phyloP scores from a whole-genome alignment of 2,329 filamentous ascomycete genomes.

The Xylariomycetidae sp. region DNA sequence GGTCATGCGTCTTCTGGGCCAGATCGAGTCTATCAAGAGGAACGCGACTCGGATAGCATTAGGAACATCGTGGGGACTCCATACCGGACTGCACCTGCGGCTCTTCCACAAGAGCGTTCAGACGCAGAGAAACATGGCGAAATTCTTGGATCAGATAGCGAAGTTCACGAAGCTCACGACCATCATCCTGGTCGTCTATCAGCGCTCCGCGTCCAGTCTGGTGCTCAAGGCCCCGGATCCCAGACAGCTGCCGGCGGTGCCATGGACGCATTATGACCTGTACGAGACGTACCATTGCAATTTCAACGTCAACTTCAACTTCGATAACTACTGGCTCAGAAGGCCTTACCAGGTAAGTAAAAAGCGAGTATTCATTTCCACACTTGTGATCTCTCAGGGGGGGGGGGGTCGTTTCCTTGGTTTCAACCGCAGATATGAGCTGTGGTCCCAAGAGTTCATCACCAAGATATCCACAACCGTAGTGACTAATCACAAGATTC shows the following conservation, averaged over 20 bases:
- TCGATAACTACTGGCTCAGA: conserved; percentile 37
- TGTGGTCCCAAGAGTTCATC: too few relatives aligned
- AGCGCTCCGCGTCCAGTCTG: conserved; percentile 42
- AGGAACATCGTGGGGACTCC: conserved; percentile 42
- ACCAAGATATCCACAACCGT: too few relatives aligned
- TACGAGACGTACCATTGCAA: conserved; percentile 43
- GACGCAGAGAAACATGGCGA: conserved; percentile 35
- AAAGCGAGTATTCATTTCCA: too few relatives aligned
- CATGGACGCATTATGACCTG: conserved; percentile 32
- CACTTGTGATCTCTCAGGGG: too few relatives aligned
- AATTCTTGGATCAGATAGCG: conserved; percentile 35
- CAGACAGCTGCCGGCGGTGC: conserved; percentile 7
- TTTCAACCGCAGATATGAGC: too few relatives aligned
- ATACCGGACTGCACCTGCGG: conserved; percentile 41
- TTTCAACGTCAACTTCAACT: conserved; percentile 42
- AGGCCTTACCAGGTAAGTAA: conserved; percentile 38
- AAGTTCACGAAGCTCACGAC: conserved; percentile 36
- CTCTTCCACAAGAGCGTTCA: conserved; percentile 40
- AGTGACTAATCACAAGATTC: too few relatives aligned
- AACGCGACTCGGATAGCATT: conserved; percentile 36
- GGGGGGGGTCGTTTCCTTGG: too few relatives aligned
- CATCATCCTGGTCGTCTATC: conserved; percentile 42
- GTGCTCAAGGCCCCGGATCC: conserved; percentile 13
- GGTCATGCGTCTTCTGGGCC: conserved; percentile 40
- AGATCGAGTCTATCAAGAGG: conserved; percentile 39